Evolutionary conservation across 2,329 filamentous ascomycete species (phyloP).

Genomic region (Cytospora piceae): DNA sequence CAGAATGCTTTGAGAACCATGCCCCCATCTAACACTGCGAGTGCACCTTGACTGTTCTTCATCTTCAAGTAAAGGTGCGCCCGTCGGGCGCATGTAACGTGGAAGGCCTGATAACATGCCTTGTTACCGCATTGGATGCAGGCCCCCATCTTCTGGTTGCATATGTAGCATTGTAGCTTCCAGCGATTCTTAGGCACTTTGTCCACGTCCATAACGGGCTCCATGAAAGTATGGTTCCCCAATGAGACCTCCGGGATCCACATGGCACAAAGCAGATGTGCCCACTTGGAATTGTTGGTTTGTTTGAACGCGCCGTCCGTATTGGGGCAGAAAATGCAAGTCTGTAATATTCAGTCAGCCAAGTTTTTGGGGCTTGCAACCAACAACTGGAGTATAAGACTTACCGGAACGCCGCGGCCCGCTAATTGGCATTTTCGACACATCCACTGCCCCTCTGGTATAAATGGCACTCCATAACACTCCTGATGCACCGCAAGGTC

Average conservation of each 20-base stretch:
- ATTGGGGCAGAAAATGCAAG: conserved; percentile 98
- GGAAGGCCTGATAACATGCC: conserved; percentile 94
- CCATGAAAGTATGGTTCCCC: conserved; percentile 96
- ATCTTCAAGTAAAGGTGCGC: conserved; percentile 91
- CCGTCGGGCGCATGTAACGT: conserved; percentile 91
- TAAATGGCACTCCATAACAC: conserved; percentile 98
- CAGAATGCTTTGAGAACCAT: conserved; percentile 93
- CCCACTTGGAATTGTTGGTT: conserved; percentile 95
- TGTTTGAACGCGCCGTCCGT: conserved; percentile 98
- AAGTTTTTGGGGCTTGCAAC: not conserved
- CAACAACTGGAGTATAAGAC: conserved; percentile 36
- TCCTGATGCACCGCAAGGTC: conserved; percentile 98
- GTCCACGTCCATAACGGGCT: conserved; percentile 96
- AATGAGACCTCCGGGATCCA: conserved; percentile 98
- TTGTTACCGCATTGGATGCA: conserved; percentile 99
- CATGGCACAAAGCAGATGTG: conserved; percentile 93
- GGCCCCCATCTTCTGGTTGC: conserved; percentile 95
- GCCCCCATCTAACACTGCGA: conserved; percentile 76
- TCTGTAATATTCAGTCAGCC: conserved; percentile 49
- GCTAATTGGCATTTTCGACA: conserved; percentile 97
- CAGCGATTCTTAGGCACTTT: conserved; percentile 94
- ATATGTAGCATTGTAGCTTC: conserved; percentile 95
- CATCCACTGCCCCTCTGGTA: conserved; percentile 97
- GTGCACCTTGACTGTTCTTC: conserved; percentile 85
- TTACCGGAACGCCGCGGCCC: conserved; percentile 83